These are phyloP conservation scores for Monosporascus sp. DNA, from an alignment of 2,329 filamentous ascomycete genomes.

Conservation along the genomic window DNA sequence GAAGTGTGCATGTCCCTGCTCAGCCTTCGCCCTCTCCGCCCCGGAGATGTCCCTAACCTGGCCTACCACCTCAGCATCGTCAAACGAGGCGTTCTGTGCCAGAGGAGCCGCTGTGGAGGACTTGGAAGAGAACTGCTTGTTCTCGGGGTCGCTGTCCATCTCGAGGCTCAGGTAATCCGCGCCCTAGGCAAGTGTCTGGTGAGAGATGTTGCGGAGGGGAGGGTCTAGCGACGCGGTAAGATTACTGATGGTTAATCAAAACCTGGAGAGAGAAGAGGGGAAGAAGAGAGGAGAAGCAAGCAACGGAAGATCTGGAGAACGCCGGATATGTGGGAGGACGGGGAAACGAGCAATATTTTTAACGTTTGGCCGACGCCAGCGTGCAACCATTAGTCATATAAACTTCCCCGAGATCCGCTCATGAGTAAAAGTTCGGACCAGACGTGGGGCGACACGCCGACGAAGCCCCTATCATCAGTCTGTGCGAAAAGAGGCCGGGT, in stretches of 20 bases:
- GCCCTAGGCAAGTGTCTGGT: not conserved
- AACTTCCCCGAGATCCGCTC: not conserved
- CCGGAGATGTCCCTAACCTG: conserved; percentile 33
- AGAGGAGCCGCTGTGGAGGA: not conserved
- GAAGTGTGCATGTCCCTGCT: conserved; percentile 43
- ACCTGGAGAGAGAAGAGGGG: not conserved
- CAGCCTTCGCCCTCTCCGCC: conserved; percentile 41
- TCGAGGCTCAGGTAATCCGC: not conserved
- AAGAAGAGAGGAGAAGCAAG: not conserved
- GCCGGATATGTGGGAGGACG: not conserved
- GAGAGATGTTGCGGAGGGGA: not conserved
- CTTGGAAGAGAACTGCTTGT: not conserved
- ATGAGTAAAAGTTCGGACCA: not conserved
- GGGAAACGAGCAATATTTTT: not conserved
- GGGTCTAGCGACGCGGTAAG: not conserved
- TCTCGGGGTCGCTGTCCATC: not conserved
- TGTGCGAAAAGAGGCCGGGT: not conserved
- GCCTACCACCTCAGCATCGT: conserved; percentile 20
- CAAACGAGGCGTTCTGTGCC: not conserved
- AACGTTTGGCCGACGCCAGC: not conserved
- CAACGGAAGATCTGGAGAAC: not conserved
- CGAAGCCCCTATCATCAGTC: not conserved
- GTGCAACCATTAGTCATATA: not conserved
- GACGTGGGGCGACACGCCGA: not conserved
- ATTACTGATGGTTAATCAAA: too few species aligned